Evolutionary conservation across 306 rosid species (phyloP).

Genomic region (Luffa aegyptiaca): DNA sequence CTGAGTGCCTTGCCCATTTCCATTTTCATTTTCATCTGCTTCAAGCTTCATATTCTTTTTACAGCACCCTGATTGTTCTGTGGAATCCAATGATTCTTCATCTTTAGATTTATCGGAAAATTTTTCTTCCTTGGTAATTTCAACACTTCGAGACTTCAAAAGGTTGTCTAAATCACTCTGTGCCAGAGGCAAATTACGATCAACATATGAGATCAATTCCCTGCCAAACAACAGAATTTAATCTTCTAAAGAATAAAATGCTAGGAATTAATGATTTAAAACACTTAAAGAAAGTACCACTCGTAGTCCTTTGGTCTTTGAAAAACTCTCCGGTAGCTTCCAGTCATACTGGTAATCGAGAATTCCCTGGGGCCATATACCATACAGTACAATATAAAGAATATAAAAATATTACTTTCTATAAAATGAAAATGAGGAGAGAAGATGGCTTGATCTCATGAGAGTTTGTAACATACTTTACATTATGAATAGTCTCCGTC

Average conservation of each 20-base stretch:
- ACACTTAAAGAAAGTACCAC: slow-evolving; percentile 32
- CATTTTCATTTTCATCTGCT: slow-evolving; percentile 9
- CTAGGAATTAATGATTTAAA: not conserved
- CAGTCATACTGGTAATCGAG: slow-evolving; percentile 78
- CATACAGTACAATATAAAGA: not conserved
- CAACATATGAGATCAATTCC: slow-evolving; percentile 63
- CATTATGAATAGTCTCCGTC: slow-evolving; percentile 50
- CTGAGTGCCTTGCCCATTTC: slow-evolving; percentile 21
- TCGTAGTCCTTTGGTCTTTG: slow-evolving; percentile 72
- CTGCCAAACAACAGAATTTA: slow-evolving; percentile 31
- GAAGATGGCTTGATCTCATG: not conserved
- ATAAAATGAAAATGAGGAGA: not conserved
- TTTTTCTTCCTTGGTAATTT: slow-evolving; percentile 17
- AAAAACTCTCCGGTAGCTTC: slow-evolving; percentile 80
- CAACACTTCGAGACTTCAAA: slow-evolving; percentile 27
- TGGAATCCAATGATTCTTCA: slow-evolving; percentile 13
- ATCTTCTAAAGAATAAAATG: slow-evolving; percentile 5
- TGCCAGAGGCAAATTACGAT: slow-evolving; percentile 50
- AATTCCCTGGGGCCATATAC: slow-evolving; percentile 49
- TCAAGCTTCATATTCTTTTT: slow-evolving; percentile 24
- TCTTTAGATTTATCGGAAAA: slow-evolving; percentile 24
- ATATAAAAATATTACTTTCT: not conserved
- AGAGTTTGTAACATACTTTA: slow-evolving; percentile 44
- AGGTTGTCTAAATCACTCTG: slow-evolving; percentile 77
- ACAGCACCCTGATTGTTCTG: slow-evolving; percentile 23